Conservation (phyloP, 1,139 yeast species). For the Blastobotrys petasosporus region DNA sequence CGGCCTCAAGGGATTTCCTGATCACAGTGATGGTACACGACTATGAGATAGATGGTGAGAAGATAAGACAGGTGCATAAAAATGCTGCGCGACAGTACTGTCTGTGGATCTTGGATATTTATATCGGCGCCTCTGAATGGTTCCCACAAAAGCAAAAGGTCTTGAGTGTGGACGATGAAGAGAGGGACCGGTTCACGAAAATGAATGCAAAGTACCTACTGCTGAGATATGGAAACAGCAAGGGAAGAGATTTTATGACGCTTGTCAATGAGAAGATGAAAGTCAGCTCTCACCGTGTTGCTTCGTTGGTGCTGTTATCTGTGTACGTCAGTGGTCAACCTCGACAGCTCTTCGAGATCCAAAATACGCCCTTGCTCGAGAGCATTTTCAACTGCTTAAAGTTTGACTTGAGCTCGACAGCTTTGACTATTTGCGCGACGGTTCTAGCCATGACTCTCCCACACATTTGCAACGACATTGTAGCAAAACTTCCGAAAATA, state of each 20-base stretch:
- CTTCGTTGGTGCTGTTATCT: slow-evolving; percentile 35
- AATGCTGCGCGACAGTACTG: slow-evolving; percentile 15
- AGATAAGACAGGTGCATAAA: slow-evolving; percentile 18
- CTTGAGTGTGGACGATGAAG: slow-evolving; percentile 32
- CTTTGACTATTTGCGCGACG: slow-evolving; percentile 41
- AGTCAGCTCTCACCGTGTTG: slow-evolving; percentile 34
- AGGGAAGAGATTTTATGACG: slow-evolving; percentile 35
- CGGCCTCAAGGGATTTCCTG: slow-evolving; percentile 42
- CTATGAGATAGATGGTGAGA: slow-evolving; percentile 22
- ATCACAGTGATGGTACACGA: slow-evolving; percentile 31
- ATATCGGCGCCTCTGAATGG: slow-evolving; percentile 17
- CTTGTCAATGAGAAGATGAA: slow-evolving; percentile 36
- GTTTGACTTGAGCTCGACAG: slow-evolving; percentile 42
- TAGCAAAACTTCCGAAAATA: slow-evolving; percentile 39
- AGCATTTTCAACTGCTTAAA: slow-evolving; percentile 41
- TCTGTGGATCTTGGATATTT: slow-evolving; percentile 22
- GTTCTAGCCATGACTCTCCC: slow-evolving; percentile 52
- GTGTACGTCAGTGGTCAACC: slow-evolving; percentile 30
- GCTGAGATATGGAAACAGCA: slow-evolving; percentile 37
- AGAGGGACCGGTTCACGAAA: slow-evolving; percentile 45
- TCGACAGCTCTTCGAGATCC: slow-evolving; percentile 35
- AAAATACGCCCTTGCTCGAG: slow-evolving; percentile 39
- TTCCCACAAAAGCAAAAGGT: slow-evolving; percentile 8
- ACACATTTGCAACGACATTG: slow-evolving; percentile 40
- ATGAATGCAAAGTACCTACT: slow-evolving; percentile 42